phyloP scores from a whole-genome alignment of 1,139 yeast species.

The Nematodospora anomalae region DNA sequence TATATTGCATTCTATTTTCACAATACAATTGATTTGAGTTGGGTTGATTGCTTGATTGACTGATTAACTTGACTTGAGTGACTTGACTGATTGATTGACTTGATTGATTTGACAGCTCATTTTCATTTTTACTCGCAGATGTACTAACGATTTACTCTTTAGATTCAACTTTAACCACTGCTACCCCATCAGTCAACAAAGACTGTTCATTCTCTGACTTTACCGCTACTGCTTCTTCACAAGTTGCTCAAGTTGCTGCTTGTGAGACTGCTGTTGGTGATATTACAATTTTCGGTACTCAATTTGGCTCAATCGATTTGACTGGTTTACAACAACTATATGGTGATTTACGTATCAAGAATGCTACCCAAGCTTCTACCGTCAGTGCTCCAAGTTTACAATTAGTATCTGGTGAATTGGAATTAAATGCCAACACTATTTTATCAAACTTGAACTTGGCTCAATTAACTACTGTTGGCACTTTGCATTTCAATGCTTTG shows the following conservation, averaged over 20 bases:
- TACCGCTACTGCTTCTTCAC: conserved; percentile 76
- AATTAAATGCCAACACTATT: conserved; percentile 63
- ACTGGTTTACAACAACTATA: conserved; percentile 62
- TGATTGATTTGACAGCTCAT: no score
- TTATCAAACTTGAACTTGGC: conserved; percentile 74
- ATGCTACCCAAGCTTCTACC: conserved; percentile 60
- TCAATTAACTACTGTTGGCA: conserved; percentile 74
- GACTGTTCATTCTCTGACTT: conserved; percentile 54
- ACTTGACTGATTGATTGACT: no score
- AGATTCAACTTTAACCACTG: conserved; percentile 52
- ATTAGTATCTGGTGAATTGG: conserved; percentile 70
- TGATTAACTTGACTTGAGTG: no score
- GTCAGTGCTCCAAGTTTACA: conserved; percentile 78
- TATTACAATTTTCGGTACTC: conserved; percentile 62
- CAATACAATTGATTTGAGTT: no score
- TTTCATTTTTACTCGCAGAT: no score
- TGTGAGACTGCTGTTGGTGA: conserved; percentile 85
- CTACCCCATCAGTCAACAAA: conserved; percentile 52
- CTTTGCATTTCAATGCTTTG: conserved; percentile 74
- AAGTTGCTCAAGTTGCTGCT: conserved; percentile 67
- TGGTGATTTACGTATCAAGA: conserved; percentile 70
- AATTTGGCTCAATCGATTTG: conserved; percentile 55
- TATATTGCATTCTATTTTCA: no score
- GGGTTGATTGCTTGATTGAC: no score
- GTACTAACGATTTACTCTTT: conserved; percentile 11